Evolutionary conservation across 2,329 filamentous ascomycete species (phyloP), one percentile per base, ranked within the genome.

Genomic region (Hypoxylon sp.): DNA sequence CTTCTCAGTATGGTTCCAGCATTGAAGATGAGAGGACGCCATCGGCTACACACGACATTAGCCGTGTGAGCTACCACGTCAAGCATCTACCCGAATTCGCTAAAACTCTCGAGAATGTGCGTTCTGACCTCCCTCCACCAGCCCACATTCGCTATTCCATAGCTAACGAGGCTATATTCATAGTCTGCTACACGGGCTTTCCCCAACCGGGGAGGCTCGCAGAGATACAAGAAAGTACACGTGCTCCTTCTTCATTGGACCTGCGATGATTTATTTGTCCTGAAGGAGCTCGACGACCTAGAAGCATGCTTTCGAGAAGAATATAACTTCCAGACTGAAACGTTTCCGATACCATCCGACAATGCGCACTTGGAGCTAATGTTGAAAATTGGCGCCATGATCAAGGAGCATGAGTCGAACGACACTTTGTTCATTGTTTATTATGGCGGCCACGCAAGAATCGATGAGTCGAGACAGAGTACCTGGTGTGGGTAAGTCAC

Each of bases 281-380:
- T 88, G 13, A 85, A 86, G 1, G 87, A 89, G 74, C 77, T 89
- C 17, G 85, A 88, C 68, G 84, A 88, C 63, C 76, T 89, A 42
- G 84, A 87, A 67, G 83, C 83, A 65, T 87, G 85, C 71, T 75
- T 89, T 37, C 83, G 82, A 24, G 82, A 86, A 59, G 84, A 87
- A 65, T 89, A 87, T 77, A 82, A 81, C 65, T 89, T 86, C 72
- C 83, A 84, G 64, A 88, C 86, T 11, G 85, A 88, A 59, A 85
- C 85, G 48, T 89, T 88, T 71, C 79, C 85, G 51, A 89, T 89
- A 42, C 87, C 87, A 0, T 86, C 85, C 1, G 84, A 87, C 60
- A 88, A 88, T 72, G 81, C 87, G 9, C 87, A 89, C 68, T 79
- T 88, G 14, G 86, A 88, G 73, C 77, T 88, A 62, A 88, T 88